Conservation (phyloP, 805 yeast genomes). For the Sungouiozyma ichnusensis region DNA sequence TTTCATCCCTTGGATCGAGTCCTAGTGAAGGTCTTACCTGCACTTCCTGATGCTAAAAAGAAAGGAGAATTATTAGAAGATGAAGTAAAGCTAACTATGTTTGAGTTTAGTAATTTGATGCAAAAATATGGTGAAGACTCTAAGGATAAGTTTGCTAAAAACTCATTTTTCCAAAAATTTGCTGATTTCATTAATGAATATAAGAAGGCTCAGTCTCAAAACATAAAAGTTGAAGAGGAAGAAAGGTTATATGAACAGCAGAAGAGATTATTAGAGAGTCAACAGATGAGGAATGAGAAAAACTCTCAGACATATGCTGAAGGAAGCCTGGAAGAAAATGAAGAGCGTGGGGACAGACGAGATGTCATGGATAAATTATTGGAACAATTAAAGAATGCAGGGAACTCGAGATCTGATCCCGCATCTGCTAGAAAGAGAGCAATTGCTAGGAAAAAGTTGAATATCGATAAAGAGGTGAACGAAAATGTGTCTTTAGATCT, state of each 20-base stretch:
- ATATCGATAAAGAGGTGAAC: conserved; percentile 19
- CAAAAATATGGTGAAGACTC: conserved; percentile 85
- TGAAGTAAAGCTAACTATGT: conserved; percentile 50
- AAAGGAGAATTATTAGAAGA: conserved; percentile 56
- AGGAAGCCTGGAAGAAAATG: conserved; percentile 8
- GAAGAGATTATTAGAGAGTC: conserved; percentile 40
- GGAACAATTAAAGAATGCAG: conserved; percentile 80
- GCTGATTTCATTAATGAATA: conserved; percentile 71
- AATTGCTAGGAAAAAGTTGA: conserved; percentile 52
- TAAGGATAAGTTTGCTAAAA: conserved; percentile 52
- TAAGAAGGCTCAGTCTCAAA: conserved; percentile 70
- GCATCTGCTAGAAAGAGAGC: conserved; percentile 75
- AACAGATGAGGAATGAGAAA: conserved; percentile 17
- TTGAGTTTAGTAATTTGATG: conserved; percentile 65
- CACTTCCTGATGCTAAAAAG: conserved; percentile 63
- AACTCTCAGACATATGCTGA: conserved; percentile 4
- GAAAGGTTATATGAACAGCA: conserved; percentile 66
- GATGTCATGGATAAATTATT: conserved; percentile 76
- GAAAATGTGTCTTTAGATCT: conserved; percentile 9
- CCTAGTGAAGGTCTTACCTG: conserved; percentile 47
- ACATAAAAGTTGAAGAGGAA: conserved; percentile 73
- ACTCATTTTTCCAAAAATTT: conserved; percentile 67
- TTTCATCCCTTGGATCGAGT: conserved; percentile 82
- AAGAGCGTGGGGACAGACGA: conserved; percentile 20
- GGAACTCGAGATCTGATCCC: conserved; percentile 67